phyloP scores from a whole-genome alignment of 2,329 filamentous ascomycete genomes.

The Botrytis galanthina region DNA sequence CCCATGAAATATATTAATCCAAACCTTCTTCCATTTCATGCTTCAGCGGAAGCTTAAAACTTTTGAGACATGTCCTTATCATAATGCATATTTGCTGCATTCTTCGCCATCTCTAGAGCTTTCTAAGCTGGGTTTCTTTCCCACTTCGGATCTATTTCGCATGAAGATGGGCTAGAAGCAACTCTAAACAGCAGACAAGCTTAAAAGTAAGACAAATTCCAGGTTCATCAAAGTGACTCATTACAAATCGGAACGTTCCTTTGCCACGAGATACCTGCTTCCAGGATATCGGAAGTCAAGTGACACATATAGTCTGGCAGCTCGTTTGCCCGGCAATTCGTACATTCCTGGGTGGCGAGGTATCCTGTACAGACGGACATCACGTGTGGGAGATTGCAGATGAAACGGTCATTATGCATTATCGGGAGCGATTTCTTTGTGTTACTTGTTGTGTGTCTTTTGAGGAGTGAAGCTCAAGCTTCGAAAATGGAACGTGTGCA shows the following conservation, averaged over 20 bases:
- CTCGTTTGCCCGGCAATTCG: not conserved
- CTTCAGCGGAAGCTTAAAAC: conserved; percentile 1
- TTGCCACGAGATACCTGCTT: conserved; percentile 22
- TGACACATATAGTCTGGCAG: conserved; percentile 14
- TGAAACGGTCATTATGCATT: conserved; percentile 20
- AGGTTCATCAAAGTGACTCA: conserved; percentile 17
- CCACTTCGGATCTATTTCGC: not conserved
- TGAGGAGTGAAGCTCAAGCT: not conserved
- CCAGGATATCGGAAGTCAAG: conserved; percentile 23
- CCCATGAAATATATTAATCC: not conserved
- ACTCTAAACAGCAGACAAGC: not conserved
- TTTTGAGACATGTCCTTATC: not conserved
- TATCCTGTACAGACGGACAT: not conserved
- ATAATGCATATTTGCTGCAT: conserved; percentile 3
- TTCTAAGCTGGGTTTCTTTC: not conserved
- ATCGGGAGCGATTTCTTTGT: conserved; percentile 5
- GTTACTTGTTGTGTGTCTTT: not conserved
- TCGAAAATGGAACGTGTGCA: conserved; percentile 16
- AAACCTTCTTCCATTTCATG: not conserved
- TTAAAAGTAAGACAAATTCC: conserved; percentile 16
- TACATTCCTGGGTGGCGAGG: not conserved
- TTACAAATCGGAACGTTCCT: conserved; percentile 17
- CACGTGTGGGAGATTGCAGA: conserved; percentile 17
- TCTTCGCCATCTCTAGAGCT: not conserved
- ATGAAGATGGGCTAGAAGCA: not conserved